phyloP scores from a whole-genome alignment of 1,139 yeast species.

The Magnusiomyces fungicola region DNA sequence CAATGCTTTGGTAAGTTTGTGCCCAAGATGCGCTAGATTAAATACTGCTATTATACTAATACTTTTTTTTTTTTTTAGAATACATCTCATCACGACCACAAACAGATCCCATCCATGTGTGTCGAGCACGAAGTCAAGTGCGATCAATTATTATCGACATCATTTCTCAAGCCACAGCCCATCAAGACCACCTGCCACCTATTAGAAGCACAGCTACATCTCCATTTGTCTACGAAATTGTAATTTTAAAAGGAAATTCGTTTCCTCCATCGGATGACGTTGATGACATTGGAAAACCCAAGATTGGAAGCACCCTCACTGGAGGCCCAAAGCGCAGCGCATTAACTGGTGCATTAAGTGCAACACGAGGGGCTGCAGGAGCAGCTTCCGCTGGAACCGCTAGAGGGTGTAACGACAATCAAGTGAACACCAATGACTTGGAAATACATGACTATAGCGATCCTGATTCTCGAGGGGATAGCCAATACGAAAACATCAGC shows the following conservation, averaged over 20 bases:
- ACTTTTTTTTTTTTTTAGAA: slow-evolving; percentile 2
- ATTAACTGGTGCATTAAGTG: background rate
- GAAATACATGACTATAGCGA: background rate
- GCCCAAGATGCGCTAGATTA: too few species aligned
- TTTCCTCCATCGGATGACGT: background rate
- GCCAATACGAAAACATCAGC: background rate
- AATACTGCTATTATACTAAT: too few species aligned
- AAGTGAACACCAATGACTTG: background rate
- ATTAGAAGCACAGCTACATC: slow-evolving; percentile 28
- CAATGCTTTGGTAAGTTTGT: slow-evolving; percentile 1
- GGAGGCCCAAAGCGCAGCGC: background rate
- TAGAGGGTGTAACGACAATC: background rate
- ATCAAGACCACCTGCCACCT: slow-evolving; percentile 66
- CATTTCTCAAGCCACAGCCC: slow-evolving; percentile 43
- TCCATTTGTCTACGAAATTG: background rate
- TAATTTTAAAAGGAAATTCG: background rate
- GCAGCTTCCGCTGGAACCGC: background rate
- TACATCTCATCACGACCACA: slow-evolving; percentile 3
- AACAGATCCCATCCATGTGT: background rate
- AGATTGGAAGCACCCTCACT: background rate
- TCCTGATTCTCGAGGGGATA: background rate
- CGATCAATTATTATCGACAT: slow-evolving; percentile 39
- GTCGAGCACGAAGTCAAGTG: slow-evolving; percentile 1
- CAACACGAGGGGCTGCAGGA: background rate
- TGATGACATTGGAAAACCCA: background rate